A percentile compares a stretch with the other conserved stretches of the same genome.
Conservation (phyloP, 176 grass and related monocot genomes). For the Pontederia crassipes region DNA sequence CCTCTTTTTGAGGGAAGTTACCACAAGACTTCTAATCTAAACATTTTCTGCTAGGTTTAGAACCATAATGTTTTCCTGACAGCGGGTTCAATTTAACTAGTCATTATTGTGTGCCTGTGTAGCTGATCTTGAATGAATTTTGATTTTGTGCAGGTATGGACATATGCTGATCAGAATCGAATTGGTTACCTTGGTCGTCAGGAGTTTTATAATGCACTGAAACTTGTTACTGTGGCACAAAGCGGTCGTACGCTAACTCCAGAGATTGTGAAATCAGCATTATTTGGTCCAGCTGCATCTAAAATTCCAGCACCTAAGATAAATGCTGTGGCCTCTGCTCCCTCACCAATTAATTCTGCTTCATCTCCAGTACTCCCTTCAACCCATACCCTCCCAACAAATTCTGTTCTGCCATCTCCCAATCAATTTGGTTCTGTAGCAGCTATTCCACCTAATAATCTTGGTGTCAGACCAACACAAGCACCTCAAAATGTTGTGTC, state of each 20-base stretch:
- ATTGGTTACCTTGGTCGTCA: slow-evolving; percentile 85
- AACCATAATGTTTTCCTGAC: no score
- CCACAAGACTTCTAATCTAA: no score
- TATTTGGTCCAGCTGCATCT: slow-evolving; percentile 75
- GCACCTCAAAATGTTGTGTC: slow-evolving; percentile 38
- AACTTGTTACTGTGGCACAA: slow-evolving; percentile 94
- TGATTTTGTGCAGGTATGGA: slow-evolving; percentile 65
- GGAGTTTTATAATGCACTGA: slow-evolving; percentile 90
- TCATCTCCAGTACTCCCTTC: slow-evolving; percentile 27
- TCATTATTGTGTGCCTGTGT: no score
- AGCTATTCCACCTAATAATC: slow-evolving; percentile 34
- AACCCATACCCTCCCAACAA: background rate
- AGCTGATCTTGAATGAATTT: background rate
- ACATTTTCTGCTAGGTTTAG: no score
- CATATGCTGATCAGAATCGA: slow-evolving; percentile 89
- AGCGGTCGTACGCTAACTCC: slow-evolving; percentile 78
- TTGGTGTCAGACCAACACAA: slow-evolving; percentile 36
- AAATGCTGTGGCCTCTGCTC: slow-evolving; percentile 26
- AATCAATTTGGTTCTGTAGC: slow-evolving; percentile 1
- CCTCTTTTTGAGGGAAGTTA: no score
- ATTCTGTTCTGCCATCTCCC: background rate
- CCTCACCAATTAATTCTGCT: slow-evolving; percentile 26
- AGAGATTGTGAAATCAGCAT: slow-evolving; percentile 84
- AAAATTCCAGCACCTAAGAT: slow-evolving; percentile 92
- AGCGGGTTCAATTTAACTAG: no score